Evolutionary conservation across 208 protist species (phyloP).

Genomic region (Leishmania arabica): DNA sequence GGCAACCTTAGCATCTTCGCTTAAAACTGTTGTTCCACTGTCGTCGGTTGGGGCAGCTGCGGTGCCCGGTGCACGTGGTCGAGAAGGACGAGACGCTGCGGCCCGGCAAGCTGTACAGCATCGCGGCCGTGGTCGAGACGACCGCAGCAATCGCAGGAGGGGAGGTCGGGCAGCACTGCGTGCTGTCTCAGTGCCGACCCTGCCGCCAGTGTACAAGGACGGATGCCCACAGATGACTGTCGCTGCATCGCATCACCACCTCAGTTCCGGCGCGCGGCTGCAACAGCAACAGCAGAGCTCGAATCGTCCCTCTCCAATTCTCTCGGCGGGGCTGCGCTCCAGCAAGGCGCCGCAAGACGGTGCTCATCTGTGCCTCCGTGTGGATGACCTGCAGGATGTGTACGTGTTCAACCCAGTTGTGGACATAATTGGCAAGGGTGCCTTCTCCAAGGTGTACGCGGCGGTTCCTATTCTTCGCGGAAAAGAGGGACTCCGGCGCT

Average conservation of each 20-base stretch:
- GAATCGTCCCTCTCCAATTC: not conserved
- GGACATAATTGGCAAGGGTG: conserved; percentile 68
- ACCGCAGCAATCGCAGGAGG: not conserved
- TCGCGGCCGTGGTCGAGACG: not conserved
- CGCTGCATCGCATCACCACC: conserved; percentile 1
- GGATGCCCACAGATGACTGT: conserved; percentile 15
- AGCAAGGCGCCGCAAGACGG: conserved; percentile 4
- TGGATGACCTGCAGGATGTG: conserved; percentile 69
- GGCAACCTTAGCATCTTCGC: not conserved
- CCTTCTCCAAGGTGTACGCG: conserved; percentile 80
- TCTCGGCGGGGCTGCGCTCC: conserved; percentile 10
- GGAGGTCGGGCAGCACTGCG: conserved; percentile 20
- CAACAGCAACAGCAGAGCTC: not conserved
- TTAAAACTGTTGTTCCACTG: not conserved
- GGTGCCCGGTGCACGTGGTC: not conserved
- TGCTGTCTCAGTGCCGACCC: conserved; percentile 48
- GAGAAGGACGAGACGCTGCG: not conserved
- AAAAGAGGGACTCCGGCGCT: conserved; percentile 19
- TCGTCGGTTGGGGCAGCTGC: not conserved
- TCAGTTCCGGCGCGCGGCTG: not conserved
- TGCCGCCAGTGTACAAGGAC: conserved; percentile 34
- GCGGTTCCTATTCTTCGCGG: conserved; percentile 65
- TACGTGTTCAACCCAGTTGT: conserved; percentile 76
- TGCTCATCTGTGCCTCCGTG: conserved; percentile 40
- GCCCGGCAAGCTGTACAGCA: not conserved